Evolutionary conservation across 1,284 basidiomycete genomes (phyloP), one percentile per base, ranked within the genome.

Genomic region (Ganoderma meredithae): DNA sequence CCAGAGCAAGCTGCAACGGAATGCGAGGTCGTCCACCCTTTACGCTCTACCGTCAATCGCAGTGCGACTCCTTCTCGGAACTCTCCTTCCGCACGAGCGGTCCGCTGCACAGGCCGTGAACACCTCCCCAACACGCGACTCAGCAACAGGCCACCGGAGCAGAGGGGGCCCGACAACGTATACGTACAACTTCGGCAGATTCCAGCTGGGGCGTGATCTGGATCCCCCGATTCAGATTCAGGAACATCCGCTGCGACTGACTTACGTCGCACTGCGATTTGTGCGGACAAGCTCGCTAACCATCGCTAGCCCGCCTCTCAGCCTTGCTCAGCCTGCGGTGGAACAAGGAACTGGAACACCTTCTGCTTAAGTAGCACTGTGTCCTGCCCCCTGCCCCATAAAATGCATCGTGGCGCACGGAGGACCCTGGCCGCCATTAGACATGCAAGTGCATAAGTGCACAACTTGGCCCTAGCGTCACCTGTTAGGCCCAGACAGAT

Each of bases 211-310:
- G 2, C 3, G 47, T 49, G 49, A 53, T 53, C 6, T 53, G 49
- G 25, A 12, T 53, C 49, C 49, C 27, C 27, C 27, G 27, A 31
- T 31, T 31, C 27, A 31, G 17, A 15, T 15, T 27, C 52, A 55
- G 52, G 52, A 31, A 55, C 52, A 15, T 3, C 27, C 52, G 52
- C 17, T 31, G 27, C 52, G 27, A 55, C 27, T 13, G 2, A 33
- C 27, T 55, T 55, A 33, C 33, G 52, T 55, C 52, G 52, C 33
- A 22, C 27, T 55, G 52, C 52, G 52, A 55, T 31, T 55, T 55
- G 47, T 9, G 39, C 61, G 61, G 61, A 62, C 49, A 27, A 53
- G 49, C 49, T 6, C 49, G 49, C 44, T 22, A 27, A 15, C 17
- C 15, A 15, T 6, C 49, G 49, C 44, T 22, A 27, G 27, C 17